A percentile compares a stretch with the other conserved stretches of the same genome.
These are phyloP conservation scores for Dendrocalamus latiflorus DNA, from an alignment of 202 grass and related monocot species.

Conservation along the genomic window DNA sequence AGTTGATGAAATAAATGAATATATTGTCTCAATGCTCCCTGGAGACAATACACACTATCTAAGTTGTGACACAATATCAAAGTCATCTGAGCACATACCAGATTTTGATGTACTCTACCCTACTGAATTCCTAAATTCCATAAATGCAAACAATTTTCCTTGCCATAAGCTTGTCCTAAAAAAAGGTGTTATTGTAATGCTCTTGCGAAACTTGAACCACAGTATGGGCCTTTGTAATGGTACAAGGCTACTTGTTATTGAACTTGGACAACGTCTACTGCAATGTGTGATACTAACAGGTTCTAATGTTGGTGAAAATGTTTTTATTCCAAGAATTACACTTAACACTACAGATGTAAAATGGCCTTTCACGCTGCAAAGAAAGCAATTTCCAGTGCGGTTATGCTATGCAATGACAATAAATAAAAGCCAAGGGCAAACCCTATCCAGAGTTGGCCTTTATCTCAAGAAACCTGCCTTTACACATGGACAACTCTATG, in stretches of 20 bases:
- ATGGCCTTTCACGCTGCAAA: neutral
- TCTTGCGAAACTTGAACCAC: neutral
- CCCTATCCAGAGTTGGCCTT: too few relatives aligned
- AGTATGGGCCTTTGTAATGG: neutral
- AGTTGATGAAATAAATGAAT: neutral
- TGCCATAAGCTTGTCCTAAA: neutral
- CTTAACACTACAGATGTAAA: neutral
- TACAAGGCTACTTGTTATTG: neutral
- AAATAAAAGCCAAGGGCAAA: too few relatives aligned
- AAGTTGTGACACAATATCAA: neutral
- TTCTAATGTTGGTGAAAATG: neutral
- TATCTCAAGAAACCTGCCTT: too few relatives aligned
- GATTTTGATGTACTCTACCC: neutral
- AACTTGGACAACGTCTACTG: neutral
- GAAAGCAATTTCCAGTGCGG: neutral
- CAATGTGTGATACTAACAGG: neutral
- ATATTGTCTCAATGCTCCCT: neutral
- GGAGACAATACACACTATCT: neutral
- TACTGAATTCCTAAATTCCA: neutral
- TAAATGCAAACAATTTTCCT: neutral
- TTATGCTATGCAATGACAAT: too few relatives aligned
- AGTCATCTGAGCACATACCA: neutral
- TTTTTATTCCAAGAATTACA: neutral
- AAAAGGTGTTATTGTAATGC: neutral
- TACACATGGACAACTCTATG: too few relatives aligned